Conservation (phyloP, 192 early-diverging fungal genomes). For the Backusella parvicylindrica region DNA sequence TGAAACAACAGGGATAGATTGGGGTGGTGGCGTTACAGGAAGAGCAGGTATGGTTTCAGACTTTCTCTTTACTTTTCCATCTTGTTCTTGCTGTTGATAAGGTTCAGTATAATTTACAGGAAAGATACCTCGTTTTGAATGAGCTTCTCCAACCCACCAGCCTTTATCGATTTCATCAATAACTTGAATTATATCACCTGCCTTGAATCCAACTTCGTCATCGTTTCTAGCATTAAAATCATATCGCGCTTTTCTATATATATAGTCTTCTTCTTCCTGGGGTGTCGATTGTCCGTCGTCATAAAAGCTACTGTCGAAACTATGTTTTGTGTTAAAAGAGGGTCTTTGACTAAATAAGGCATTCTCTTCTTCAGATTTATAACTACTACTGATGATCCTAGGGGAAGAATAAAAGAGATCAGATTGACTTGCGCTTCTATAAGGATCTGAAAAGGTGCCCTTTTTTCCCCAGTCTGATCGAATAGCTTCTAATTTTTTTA, state of each 20-base stretch:
- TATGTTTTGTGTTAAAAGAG: not conserved
- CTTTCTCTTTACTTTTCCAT: not conserved
- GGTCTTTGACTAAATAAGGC: not conserved
- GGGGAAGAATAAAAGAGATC: not conserved
- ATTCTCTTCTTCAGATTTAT: not conserved
- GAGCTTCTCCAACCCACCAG: conserved; percentile 91
- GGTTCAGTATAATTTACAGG: conserved; percentile 90
- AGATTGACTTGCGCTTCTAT: not conserved
- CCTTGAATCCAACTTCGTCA: conserved; percentile 78
- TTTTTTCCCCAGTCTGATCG: conserved; percentile 4
- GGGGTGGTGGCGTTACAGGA: not conserved
- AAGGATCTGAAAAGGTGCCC: not conserved
- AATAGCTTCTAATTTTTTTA: conserved; percentile 8
- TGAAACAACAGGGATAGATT: not conserved
- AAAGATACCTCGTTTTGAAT: conserved; percentile 81
- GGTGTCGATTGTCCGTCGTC: conserved; percentile 1
- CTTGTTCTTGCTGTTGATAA: conserved; percentile 14
- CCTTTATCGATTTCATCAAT: conserved; percentile 86
- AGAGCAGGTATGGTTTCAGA: not conserved
- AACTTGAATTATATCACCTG: conserved; percentile 86
- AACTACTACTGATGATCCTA: not conserved
- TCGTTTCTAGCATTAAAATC: conserved; percentile 77
- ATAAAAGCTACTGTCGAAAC: conserved; percentile 5
- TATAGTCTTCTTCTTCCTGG: conserved; percentile 18
- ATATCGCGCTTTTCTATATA: conserved; percentile 70